Conservation (phyloP, 1,284 basidiomycete species). For the Ceratobasidium sp. region DNA sequence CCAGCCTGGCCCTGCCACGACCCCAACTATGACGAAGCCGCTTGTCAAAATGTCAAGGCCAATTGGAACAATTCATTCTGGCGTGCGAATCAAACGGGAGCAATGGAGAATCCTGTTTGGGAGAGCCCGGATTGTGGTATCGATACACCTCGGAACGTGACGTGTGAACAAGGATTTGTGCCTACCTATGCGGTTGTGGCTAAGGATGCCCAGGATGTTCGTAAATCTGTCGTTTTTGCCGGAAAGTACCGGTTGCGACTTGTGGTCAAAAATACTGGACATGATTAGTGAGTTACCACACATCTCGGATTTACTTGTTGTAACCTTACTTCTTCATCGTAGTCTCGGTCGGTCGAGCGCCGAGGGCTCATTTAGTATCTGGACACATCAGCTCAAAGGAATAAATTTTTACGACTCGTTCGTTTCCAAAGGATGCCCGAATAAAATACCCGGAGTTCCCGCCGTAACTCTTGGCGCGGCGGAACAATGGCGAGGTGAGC, state of each 20-base stretch:
- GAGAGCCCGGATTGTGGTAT: conserved; percentile 18
- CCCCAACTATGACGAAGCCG: conserved; percentile 27
- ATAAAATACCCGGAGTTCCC: background rate
- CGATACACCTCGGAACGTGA: background rate
- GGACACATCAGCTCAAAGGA: conserved; percentile 39
- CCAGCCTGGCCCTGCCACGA: background rate
- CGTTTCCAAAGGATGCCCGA: background rate
- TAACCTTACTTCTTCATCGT: background rate
- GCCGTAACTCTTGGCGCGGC: conserved; percentile 36
- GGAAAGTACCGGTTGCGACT: conserved; percentile 13
- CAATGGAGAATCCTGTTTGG: conserved; percentile 15
- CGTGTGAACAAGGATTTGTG: conserved; percentile 32
- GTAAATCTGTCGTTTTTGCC: conserved; percentile 31
- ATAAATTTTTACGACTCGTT: conserved; percentile 45
- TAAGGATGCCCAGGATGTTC: background rate
- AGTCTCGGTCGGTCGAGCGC: conserved; percentile 45
- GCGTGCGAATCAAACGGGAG: conserved; percentile 38
- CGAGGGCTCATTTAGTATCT: conserved; percentile 10
- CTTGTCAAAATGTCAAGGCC: conserved; percentile 19
- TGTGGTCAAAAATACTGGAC: conserved; percentile 42
- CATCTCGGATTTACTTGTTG: background rate
- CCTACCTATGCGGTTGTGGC: conserved; percentile 35
- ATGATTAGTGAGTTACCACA: conserved; percentile 14
- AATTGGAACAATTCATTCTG: conserved; percentile 42
- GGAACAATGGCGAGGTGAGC: conserved; percentile 30